These are phyloP conservation scores for Suhomyces anneliseae DNA, from an alignment of 1,139 yeast genomes.

Conservation along the genomic window DNA sequence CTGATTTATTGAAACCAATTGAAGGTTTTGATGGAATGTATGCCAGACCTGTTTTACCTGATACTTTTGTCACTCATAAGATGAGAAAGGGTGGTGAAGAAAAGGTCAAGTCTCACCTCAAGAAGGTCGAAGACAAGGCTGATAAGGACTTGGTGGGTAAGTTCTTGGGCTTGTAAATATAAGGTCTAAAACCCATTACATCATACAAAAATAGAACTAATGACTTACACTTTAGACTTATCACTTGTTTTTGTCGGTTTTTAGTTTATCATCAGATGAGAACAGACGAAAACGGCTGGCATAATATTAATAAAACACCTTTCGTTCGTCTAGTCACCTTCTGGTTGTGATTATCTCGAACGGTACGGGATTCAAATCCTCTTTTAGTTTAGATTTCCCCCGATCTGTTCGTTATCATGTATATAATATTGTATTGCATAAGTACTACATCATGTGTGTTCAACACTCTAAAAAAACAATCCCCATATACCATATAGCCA, in stretches of 20 bases:
- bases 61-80: slow-evolving; percentile 65
- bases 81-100: slow-evolving; percentile 43
- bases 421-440: slow-evolving; percentile 1
- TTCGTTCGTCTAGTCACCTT: too few species aligned
- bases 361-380: too few species aligned
- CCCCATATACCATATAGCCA: not conserved
- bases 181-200: not conserved
- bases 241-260: too few species aligned
- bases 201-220: not conserved
- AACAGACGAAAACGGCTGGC: too few species aligned
- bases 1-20: slow-evolving; percentile 67
- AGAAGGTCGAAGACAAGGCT: slow-evolving; percentile 24
- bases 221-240: too few species aligned
- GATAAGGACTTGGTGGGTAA: slow-evolving; percentile 34
- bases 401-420: not conserved
- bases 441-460: not conserved
- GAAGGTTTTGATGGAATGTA: slow-evolving; percentile 77
- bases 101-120: slow-evolving; percentile 31
- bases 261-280: too few species aligned
- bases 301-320: too few species aligned
- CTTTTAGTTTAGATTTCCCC: too few species aligned
- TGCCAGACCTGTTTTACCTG: slow-evolving; percentile 68
- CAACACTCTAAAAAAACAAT: not conserved
- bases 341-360: too few species aligned
- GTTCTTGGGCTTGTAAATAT: slow-evolving; percentile 20